phyloP scores from a whole-genome alignment of 2,329 filamentous ascomycete species.

The Paramyrothecium roridum region DNA sequence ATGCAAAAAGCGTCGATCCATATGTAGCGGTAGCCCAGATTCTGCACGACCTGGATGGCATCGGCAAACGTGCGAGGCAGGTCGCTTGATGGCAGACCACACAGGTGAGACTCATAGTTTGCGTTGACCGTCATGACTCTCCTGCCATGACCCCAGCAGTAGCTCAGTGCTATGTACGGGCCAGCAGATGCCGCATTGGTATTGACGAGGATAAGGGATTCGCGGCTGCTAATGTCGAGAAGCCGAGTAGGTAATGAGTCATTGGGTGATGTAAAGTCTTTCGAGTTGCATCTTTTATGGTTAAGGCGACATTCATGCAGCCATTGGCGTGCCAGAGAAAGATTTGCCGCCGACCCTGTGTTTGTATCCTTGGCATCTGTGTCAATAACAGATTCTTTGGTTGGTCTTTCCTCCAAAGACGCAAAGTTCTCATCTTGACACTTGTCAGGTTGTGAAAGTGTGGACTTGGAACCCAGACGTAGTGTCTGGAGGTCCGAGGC shows the following conservation, averaged over 20 bases:
- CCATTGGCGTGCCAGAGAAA: constrained; percentile 1
- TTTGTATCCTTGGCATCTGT: background rate
- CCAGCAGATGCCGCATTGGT: background rate
- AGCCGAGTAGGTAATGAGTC: constrained; percentile 1
- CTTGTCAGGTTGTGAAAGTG: background rate
- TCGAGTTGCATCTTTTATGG: background rate
- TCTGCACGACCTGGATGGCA: constrained; percentile 3
- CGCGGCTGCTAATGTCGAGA: constrained; percentile 3
- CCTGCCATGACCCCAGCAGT: constrained; percentile 6
- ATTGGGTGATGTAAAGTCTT: background rate
- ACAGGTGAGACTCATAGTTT: constrained; percentile 1
- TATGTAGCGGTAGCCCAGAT: constrained; percentile 3
- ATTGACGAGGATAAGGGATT: constrained; percentile 3
- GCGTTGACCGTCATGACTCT: background rate
- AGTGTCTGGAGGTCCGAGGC: background rate
- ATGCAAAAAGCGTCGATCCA: constrained; percentile 1
- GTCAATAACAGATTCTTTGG: background rate
- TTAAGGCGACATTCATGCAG: background rate
- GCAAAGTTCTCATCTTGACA: background rate
- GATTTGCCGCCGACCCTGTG: background rate
- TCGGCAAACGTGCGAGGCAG: constrained; percentile 6
- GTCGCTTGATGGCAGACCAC: constrained; percentile 1
- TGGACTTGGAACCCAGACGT: background rate
- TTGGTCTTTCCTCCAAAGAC: no score
- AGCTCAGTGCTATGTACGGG: constrained; percentile 8